A percentile compares a stretch with the other conserved stretches of the same genome.
phyloP scores from a whole-genome alignment of 73 alveolate species.

The Paramecium bursaria region DNA sequence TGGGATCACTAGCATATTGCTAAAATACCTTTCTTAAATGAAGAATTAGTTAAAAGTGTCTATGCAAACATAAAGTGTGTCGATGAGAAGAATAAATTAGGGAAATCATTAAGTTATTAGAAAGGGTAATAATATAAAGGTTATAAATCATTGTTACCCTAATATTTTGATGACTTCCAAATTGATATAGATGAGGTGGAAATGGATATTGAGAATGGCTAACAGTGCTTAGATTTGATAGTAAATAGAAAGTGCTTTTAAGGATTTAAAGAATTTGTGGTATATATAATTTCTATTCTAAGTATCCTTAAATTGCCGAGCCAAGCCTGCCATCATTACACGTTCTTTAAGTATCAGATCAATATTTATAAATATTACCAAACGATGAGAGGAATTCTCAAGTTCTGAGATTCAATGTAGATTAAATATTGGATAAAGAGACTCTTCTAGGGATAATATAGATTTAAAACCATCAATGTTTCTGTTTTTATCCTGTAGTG shows the following conservation, averaged over 20 bases:
- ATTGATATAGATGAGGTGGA: not conserved
- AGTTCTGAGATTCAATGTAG: no score
- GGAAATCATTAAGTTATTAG: slow-evolving; percentile 5
- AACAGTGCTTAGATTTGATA: slow-evolving; percentile 9
- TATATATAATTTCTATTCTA: not conserved
- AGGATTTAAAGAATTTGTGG: not conserved
- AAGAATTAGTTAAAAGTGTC: slow-evolving; percentile 29
- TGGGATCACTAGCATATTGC: slow-evolving; percentile 59
- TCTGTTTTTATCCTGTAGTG: no score
- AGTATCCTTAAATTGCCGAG: no score
- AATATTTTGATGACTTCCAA: slow-evolving; percentile 38
- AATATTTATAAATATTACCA: no score
- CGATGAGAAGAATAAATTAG: slow-evolving; percentile 44
- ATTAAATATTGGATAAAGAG: no score
- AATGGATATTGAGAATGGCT: not conserved
- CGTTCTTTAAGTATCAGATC: no score
- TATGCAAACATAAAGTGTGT: slow-evolving; percentile 33
- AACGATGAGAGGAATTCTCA: no score
- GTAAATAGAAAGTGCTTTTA: not conserved
- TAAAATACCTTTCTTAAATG: slow-evolving; percentile 57
- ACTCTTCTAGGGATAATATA: no score
- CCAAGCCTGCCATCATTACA: no score
- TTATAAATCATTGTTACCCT: slow-evolving; percentile 31
- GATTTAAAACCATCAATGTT: no score
- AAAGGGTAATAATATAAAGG: not conserved